phyloP scores from a whole-genome alignment of 495 filamentous ascomycete genomes.

The Hyaloscypha hepaticicola region DNA sequence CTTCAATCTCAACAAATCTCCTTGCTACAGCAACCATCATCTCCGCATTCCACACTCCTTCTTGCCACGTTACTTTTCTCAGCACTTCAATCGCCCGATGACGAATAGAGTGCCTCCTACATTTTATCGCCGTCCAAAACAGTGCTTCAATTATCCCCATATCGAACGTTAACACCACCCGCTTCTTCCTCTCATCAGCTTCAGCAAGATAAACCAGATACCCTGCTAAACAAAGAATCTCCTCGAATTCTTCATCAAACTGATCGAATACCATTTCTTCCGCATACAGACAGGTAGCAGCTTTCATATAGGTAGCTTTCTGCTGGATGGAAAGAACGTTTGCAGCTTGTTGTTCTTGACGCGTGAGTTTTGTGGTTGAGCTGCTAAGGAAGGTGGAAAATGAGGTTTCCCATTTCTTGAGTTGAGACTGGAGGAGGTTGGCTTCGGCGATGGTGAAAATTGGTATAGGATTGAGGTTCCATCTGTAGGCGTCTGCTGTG shows the following conservation, averaged over 20 bases:
- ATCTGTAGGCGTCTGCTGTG: not conserved
- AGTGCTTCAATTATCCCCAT: slow-evolving; percentile 37
- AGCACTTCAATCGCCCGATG: slow-evolving; percentile 41
- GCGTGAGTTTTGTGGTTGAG: not conserved
- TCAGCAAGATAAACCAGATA: not conserved
- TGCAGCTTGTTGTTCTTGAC: not conserved
- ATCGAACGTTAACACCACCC: slow-evolving; percentile 18
- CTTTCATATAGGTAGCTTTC: not conserved
- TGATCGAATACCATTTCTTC: slow-evolving; percentile 3
- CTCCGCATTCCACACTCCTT: slow-evolving; percentile 43
- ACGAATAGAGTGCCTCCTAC: slow-evolving; percentile 42
- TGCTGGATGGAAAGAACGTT: not conserved
- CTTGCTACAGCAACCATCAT: slow-evolving; percentile 3
- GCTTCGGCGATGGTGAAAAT: not conserved
- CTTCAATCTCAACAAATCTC: slow-evolving; percentile 14
- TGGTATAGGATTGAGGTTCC: not conserved
- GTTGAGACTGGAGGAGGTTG: not conserved
- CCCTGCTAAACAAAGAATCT: not conserved
- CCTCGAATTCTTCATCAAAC: not conserved
- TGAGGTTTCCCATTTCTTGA: not conserved
- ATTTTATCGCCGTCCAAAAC: slow-evolving; percentile 40
- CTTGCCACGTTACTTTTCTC: slow-evolving; percentile 36
- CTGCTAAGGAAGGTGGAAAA: not conserved
- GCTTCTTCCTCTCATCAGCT: not conserved
- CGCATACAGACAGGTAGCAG: not conserved